These are phyloP conservation scores for Macadamia tetraphylla DNA, from an alignment of 164 flowering plant genomes.

Conservation along the genomic window DNA sequence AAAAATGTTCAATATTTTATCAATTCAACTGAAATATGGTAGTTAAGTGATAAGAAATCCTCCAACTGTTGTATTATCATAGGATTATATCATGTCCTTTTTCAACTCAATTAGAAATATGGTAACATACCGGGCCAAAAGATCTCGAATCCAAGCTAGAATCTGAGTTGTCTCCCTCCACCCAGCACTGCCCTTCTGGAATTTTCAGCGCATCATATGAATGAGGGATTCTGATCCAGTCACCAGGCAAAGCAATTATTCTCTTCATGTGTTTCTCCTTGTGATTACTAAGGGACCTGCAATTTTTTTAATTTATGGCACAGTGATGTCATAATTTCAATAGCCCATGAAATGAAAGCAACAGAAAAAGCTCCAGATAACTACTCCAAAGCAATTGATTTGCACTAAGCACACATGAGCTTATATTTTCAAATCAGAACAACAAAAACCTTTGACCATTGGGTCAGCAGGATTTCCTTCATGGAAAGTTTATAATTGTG, in stretches of 20 bases:
- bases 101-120: not conserved
- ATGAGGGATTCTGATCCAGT: slow-evolving; percentile 53
- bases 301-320: slow-evolving; percentile 10
- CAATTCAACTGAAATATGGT: not conserved
- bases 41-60: not conserved
- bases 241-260: slow-evolving; percentile 73
- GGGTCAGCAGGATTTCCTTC: too few relatives aligned
- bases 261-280: slow-evolving; percentile 68
- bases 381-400: too few relatives aligned
- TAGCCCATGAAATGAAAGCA: too few relatives aligned
- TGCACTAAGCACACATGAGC: too few relatives aligned
- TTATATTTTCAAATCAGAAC: too few relatives aligned
- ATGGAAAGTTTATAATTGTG: too few relatives aligned
- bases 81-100: not conserved
- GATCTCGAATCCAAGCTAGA: slow-evolving; percentile 71
- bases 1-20: not conserved
- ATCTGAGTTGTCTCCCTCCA: slow-evolving; percentile 79
- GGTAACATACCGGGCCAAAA: slow-evolving; percentile 67
- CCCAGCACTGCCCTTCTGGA: slow-evolving; percentile 96
- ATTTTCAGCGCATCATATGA: slow-evolving; percentile 47
- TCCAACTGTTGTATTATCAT: not conserved
- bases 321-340: too few relatives aligned
- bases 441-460: too few relatives aligned
- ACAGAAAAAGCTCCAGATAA: too few relatives aligned
- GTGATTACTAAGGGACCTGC: slow-evolving; percentile 70